Evolutionary conservation across 805 yeast species (phyloP), one percentile per base, ranked within the genome.

Genomic region (Candida jianshihensis): DNA sequence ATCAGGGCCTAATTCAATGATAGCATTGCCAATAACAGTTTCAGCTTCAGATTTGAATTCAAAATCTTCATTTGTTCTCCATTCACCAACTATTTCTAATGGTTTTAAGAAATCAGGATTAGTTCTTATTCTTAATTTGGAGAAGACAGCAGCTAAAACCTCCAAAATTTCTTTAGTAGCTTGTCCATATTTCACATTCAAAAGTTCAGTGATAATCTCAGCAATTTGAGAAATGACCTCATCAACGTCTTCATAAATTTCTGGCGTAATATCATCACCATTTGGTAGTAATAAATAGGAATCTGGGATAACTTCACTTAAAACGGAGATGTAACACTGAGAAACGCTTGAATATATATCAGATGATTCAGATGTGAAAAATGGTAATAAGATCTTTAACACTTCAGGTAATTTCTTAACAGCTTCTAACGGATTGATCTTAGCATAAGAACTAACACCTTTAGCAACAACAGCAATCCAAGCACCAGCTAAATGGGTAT

Each of bases 401-500:
- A 76, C 58, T 18, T 62, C 61, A 9, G 87, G 81, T 7, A 84
- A 53, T 45, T 73, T 75, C 21, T 59, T 47, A 24, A 88, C 54
- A 36, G 84, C 77, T 28, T 66, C 60, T 14, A 63, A 46, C 6
- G 78, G 70, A 38, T 75, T 72, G 30, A 72, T 61, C n/a, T 57
- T 58, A 5, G 82, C 60, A 45, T 73, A 77, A 1, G 81, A 64
- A 4, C 71, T 60, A 32, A 74, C 63, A 32, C 90, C 95, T 51
- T 87, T 88, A 8, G 96, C 92, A 31, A 90, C 73, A 16, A 89
- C 95, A 2, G 97, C 96, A 29, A 88, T 71, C 98, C 98, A 92
- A 11, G 96, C 75, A 12, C 95, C 96, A 2, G 90, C 87, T 46
- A 92, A 70, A 56, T 87, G 89, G 21, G 81, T 69, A 54, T 92